Base-by-base conservation (phyloP, 1,284 basidiomycete genomes). In the Leccinum pachyderme region DNA sequence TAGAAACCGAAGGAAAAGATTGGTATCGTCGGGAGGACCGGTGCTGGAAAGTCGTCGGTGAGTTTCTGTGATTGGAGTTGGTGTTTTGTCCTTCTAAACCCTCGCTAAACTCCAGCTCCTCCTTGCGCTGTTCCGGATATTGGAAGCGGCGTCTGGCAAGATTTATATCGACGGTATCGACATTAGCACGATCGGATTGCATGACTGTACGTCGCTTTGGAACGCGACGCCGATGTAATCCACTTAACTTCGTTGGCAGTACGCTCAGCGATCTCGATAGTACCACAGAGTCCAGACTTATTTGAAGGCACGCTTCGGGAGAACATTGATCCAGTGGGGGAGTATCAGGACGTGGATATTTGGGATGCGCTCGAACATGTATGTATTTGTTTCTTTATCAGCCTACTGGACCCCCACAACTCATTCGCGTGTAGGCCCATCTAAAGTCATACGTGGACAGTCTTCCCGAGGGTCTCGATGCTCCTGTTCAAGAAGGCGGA, bases 21-120 rank as follows among this genome's bases (percentile, higher is more conserved):
- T 49, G 93, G 93, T 22, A 81, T 95, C 4, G 87, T 86, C 64
- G 95, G 95, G 2, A 77, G 95, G 57, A 98, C 95, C 1, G 94
- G 95, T 2, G 91, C 93, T n/a, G 95, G 95, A 58, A 97, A 97
- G 74, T 90, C 86, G 28, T 90, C 89, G 3, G 81, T 95, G 56
- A 77, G 85, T 47, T 29, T 6, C 1, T 62, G 4, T 54, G 5
- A 35, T 52, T 6, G 13, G 32, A 9, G 4, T 11, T 27, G 11
- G 0, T 29, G 1, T 11, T 1, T 37, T 29, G 0, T 25, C 44
- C 28, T 32, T 47, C 7, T 54, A n/a, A 45, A 27, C 5, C 4
- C 24, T 3, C 15, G 6, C 11, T 18, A 18, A 18, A 18, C 18
- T n/a, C 6, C 59, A 86, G 80, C 68, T 86, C 15, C 74, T 88